Percentiles rank a stretch among this genome's conserved stretches.
Evolutionary conservation across 345 rosid genomes (phyloP).

Genomic region (Ailanthus altissimus): DNA sequence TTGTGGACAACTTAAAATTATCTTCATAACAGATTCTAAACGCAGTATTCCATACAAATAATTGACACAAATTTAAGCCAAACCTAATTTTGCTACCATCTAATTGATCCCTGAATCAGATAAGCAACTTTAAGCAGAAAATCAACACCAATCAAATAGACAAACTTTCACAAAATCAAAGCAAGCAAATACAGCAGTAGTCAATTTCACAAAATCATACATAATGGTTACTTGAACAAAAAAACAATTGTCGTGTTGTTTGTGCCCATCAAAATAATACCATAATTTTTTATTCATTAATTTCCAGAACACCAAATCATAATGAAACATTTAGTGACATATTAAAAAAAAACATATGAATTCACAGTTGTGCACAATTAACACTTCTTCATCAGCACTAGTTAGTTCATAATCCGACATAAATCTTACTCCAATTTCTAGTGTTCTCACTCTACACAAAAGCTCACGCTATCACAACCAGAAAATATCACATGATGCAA

Average conservation of each 20-base stretch:
- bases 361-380: neutral
- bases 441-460: too few relatives aligned
- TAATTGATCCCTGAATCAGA: neutral
- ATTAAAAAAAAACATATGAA: neutral
- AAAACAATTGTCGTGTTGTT: neutral
- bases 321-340: neutral
- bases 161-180: neutral
- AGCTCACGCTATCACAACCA: neutral
- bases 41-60: neutral
- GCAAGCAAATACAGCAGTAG: neutral
- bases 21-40: constrained; percentile 15
- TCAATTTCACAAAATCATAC: neutral
- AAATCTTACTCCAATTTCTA: too few relatives aligned
- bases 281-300: neutral
- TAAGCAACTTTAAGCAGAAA: neutral
- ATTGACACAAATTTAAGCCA: neutral
- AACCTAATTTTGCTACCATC: neutral
- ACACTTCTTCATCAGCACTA: neutral
- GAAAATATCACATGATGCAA: neutral
- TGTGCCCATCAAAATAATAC: neutral
- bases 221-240: too few relatives aligned
- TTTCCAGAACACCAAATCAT: neutral
- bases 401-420: too few relatives aligned
- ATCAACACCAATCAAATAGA: neutral
- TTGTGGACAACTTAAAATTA: neutral